A percentile compares a stretch with the other conserved stretches of the same genome.
These are phyloP conservation scores for Lasiodiplodia citricola DNA, from an alignment of 2,329 filamentous ascomycete species.

Conservation along the genomic window DNA sequence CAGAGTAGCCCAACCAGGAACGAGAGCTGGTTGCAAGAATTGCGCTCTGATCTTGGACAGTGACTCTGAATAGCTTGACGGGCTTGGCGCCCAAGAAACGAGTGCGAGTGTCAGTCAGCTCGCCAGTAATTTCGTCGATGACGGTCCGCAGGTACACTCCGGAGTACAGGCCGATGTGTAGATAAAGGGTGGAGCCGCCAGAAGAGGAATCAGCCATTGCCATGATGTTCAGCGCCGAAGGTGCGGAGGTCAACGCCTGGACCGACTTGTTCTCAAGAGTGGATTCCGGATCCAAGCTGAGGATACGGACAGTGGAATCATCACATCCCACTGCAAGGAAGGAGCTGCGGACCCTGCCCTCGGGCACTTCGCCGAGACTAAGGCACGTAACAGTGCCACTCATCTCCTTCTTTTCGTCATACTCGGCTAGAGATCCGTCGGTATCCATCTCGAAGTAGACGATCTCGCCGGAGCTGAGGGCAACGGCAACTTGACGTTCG, in stretches of 20 bases:
- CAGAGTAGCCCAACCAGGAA: constrained; percentile 95
- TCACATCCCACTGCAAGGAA: constrained; percentile 97
- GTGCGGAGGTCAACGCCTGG: constrained; percentile 88
- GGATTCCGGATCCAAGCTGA: constrained; percentile 87
- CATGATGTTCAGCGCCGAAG: constrained; percentile 88
- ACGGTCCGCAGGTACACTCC: constrained; percentile 96
- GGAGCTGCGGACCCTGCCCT: constrained; percentile 85
- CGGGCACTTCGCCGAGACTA: constrained; percentile 90
- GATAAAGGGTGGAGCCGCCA: constrained; percentile 84
- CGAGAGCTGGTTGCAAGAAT: constrained; percentile 90
- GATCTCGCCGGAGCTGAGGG: constrained; percentile 93
- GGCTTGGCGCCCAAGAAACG: constrained; percentile 92
- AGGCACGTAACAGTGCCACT: constrained; percentile 92
- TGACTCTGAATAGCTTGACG: constrained; percentile 89
- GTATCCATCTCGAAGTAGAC: constrained; percentile 98
- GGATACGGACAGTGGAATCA: constrained; percentile 91
- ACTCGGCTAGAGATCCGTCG: constrained; percentile 89
- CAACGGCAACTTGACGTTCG: constrained; percentile 88
- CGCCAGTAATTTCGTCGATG: constrained; percentile 92
- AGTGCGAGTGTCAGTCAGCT: constrained; percentile 91
- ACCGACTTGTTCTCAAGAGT: constrained; percentile 94
- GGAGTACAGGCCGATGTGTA: constrained; percentile 94
- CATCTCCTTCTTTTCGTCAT: constrained; percentile 93
- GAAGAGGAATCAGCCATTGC: constrained; percentile 93
- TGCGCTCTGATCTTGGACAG: constrained; percentile 80